phyloP scores from a whole-genome alignment of 352 stramenopile species.

The Peronospora belbahrii region DNA sequence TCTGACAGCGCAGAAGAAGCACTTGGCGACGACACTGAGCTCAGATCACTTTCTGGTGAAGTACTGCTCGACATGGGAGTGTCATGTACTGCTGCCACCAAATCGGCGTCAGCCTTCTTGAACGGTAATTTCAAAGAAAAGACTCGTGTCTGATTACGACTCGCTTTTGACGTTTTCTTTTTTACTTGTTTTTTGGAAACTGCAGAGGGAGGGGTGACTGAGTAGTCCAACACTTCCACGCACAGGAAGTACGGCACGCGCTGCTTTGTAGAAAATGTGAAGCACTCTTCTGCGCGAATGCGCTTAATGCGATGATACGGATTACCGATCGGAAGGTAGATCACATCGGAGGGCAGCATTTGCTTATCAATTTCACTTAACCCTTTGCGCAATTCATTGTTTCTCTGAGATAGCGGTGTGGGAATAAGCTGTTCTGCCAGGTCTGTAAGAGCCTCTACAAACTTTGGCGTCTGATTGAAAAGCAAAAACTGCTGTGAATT shows the following conservation, averaged over 20 bases:
- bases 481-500: conserved; percentile 52
- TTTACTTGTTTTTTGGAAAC: conserved; percentile 21
- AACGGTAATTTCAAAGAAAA: conserved; percentile 52
- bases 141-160: conserved; percentile 24
- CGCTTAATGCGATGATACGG: conserved; percentile 66
- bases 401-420: conserved; percentile 35
- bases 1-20: conserved; percentile 17
- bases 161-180: conserved; percentile 19
- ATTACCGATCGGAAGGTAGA: conserved; percentile 76
- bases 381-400: conserved; percentile 39
- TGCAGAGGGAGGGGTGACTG: conserved; percentile 12
- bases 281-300: conserved; percentile 67
- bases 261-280: conserved; percentile 79
- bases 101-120: conserved; percentile 26
- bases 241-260: conserved; percentile 80
- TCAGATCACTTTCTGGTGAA: conserved; percentile 21
- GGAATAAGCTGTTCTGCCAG: conserved; percentile 59
- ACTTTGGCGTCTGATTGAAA: conserved; percentile 62
- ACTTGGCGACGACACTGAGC: conserved; percentile 19
- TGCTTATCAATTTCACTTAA: conserved; percentile 40
- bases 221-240: conserved; percentile 77
- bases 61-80: conserved; percentile 23
- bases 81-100: conserved; percentile 8
- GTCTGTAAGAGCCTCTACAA: conserved; percentile 60
- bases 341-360: conserved; percentile 60